Base-by-base conservation (phyloP, 352 stramenopile species). In the Peronospora belbahrii region DNA sequence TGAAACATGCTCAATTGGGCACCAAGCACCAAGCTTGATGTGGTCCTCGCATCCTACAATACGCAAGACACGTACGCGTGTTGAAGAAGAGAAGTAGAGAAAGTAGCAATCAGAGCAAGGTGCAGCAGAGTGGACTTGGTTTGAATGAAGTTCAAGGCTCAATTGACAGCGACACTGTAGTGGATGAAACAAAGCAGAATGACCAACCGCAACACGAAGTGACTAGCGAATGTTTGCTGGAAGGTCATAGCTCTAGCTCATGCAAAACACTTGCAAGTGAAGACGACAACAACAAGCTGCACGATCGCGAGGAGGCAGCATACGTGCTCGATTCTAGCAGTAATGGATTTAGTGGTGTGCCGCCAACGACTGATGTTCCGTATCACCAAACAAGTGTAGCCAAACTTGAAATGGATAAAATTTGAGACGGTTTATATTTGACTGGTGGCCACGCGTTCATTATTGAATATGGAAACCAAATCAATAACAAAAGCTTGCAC, bases 331-430 rank as follows among this genome's bases (percentile, higher is more conserved):
- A 93, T 59, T 76, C 69, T 31, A 54, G 65, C 18, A 68, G 58
- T 20, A 77, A 79, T 37, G 78, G 79, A 2, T 90, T 85, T 42
- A 88, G 78, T 33, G 79, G 79, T 2, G 79, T 92, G 2, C 78
- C 81, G 3, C 70, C 76, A 8, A 92, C 81, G 10, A 79, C 81
- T n/a, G n/a, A n/a, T n/a, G n/a, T n/a, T n/a, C n/a, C n/a, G n/a
- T n/a, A n/a, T n/a, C n/a, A n/a, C n/a, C n/a, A n/a, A n/a, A 28
- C 9, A 42, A 25, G 17, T 35, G 37, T 18, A 22, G 47, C 8
- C 17, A 38, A n/a, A 31, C 13, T 34, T 18, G 18, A 30, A 43
- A 20, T 28, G 24, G 6, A 28, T 28, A 28, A n/a, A 6, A 28
- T 28, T 28, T 28, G 24, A 2, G 24, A 11, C 24, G 11, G 24